Evolutionary conservation across 2,329 filamentous ascomycete species (phyloP), one percentile per base, ranked within the genome.

Genomic region (Bisporella sp.): DNA sequence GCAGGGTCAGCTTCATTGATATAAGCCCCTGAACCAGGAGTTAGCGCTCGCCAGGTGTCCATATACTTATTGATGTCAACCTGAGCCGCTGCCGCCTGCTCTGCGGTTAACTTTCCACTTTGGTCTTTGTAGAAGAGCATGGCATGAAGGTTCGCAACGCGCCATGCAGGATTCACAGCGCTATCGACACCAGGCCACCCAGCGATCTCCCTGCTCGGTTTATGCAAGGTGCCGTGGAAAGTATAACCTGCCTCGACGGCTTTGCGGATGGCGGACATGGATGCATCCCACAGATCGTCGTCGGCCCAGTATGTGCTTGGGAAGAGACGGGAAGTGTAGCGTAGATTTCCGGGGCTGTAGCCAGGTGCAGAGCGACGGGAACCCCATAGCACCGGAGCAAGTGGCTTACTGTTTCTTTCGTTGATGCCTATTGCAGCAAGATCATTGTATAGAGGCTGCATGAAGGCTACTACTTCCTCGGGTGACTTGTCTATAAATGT

Each of bases 91-190:
- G 61, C 41, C 41, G 61, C 60, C 30, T 57, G 57, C 13, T 57
- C 54, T 57, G 49, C 55, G 7, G 53, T 60, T 31, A 58, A 64
- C 57, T 59, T 66, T 64, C 64, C 65, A 51, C 49, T 58, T n/a
- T 59, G 61, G 30, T 59, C 62, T 41, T 48, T 29, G 35, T 31
- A 8, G 21, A 31, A 21, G 21, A 66, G 49, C n/a, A 59, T 61
- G 30, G 61, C 54, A 43, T 64, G 61, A 37, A 66, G 57, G 39
- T 70, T 54, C 6, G 69, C 57, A n/a, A 59, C 57, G 32, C 69
- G 62, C 68, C 69, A 72, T 30, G 64, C 63, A 1, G 70, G 70
- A 6, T 71, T 68, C 2, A 71, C 67, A 0, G 71, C 53, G 31
- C 28, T 32, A 31, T 12, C 11, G 9, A 9, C 30, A n/a, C 52